These are phyloP conservation scores for Trichoderma lentiforme DNA, from an alignment of 2,329 filamentous ascomycete genomes.

Conservation along the genomic window DNA sequence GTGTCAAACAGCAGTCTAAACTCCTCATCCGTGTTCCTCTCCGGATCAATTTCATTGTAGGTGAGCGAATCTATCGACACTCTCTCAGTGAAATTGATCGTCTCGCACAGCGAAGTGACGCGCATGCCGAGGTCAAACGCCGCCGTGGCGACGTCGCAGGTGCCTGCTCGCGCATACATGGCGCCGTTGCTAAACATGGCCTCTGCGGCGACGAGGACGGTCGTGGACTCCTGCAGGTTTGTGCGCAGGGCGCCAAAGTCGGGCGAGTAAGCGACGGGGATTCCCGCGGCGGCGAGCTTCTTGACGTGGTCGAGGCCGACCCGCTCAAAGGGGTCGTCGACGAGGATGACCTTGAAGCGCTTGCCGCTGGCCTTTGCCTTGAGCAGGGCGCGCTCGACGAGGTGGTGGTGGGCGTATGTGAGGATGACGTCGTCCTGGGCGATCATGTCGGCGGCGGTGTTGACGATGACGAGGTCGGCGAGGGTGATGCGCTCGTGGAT, in stretches of 20 bases:
- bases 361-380: slow-evolving; percentile 67
- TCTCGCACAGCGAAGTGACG: slow-evolving; percentile 88
- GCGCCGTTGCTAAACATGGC: slow-evolving; percentile 94
- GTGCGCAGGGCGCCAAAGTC: slow-evolving; percentile 72
- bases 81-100: slow-evolving; percentile 84
- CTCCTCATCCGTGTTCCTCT: slow-evolving; percentile 55
- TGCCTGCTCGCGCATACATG: slow-evolving; percentile 83
- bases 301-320: slow-evolving; percentile 61
- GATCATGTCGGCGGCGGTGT: slow-evolving; percentile 72
- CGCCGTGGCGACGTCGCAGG: slow-evolving; percentile 79
- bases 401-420: slow-evolving; percentile 80
- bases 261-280: slow-evolving; percentile 77
- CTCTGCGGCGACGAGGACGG: slow-evolving; percentile 85
- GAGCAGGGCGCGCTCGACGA: slow-evolving; percentile 80
- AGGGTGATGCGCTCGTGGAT: slow-evolving; percentile 86
- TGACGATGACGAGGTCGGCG: slow-evolving; percentile 81
- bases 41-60: slow-evolving; percentile 85
- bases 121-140: slow-evolving; percentile 73
- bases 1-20: slow-evolving; percentile 83
- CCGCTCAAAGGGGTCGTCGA: slow-evolving; percentile 64
- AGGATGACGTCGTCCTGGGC: slow-evolving; percentile 76
- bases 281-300: slow-evolving; percentile 61
- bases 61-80: slow-evolving; percentile 91
- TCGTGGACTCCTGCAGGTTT: slow-evolving; percentile 63
- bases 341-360: slow-evolving; percentile 77